Percentiles rank a stretch among this genome's conserved stretches.
Evolutionary conservation across 1,139 yeast genomes (phyloP).

Genomic region (Arxiozyma heterogenica): DNA sequence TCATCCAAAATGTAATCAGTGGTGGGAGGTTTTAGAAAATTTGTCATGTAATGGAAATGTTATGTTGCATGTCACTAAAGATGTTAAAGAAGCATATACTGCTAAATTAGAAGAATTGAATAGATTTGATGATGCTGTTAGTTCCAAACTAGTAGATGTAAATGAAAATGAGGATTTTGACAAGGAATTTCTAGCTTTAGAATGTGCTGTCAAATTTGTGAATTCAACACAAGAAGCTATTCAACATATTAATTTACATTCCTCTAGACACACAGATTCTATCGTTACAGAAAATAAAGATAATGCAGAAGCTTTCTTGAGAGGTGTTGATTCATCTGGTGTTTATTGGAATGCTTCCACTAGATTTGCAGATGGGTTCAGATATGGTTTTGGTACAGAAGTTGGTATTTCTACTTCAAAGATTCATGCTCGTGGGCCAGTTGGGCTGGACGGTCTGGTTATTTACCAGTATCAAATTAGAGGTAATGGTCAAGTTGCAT

Average conservation of each 20-base stretch:
- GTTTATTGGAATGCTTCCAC: conserved; percentile 98
- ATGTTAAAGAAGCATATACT: conserved; percentile 33
- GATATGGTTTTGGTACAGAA: conserved; percentile 97
- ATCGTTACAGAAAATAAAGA: conserved; percentile 68
- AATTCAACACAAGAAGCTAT: conserved; percentile 60
- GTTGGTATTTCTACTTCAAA: conserved; percentile 96
- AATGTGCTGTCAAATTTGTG: conserved; percentile 64
- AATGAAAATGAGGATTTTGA: conserved; percentile 58
- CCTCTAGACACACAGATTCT: conserved; percentile 94
- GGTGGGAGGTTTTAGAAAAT: conserved; percentile 38
- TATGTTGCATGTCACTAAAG: conserved; percentile 56
- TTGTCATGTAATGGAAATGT: conserved; percentile 58
- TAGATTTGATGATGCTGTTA: conserved; percentile 16
- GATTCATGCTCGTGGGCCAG: conserved; percentile 97
- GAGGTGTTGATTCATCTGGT: conserved; percentile 89
- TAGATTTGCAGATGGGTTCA: conserved; percentile 95
- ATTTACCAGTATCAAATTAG: conserved; percentile 88
- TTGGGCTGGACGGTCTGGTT: conserved; percentile 92
- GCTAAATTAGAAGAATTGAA: conserved; percentile 18
- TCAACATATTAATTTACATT: conserved; percentile 74
- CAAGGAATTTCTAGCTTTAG: conserved; percentile 75
- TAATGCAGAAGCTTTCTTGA: conserved; percentile 66
- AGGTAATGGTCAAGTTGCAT: conserved; percentile 87
- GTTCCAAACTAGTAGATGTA: conserved; percentile 33
- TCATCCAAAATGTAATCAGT: conserved; percentile 42